phyloP scores from a whole-genome alignment of 306 rosid genomes.

The Gillenia trifoliata region DNA sequence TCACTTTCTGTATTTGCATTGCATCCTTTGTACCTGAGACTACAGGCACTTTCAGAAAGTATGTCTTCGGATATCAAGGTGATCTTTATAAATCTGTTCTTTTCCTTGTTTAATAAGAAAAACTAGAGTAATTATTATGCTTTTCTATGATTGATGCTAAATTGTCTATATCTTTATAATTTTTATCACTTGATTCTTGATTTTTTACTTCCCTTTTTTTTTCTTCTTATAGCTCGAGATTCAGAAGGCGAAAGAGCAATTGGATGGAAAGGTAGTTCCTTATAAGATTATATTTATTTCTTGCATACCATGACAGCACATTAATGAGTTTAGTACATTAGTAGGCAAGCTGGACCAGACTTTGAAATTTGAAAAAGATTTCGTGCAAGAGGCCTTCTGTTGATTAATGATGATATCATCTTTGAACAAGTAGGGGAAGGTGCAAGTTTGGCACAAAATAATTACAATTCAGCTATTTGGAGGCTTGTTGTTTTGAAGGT shows the following conservation, averaged over 20 bases:
- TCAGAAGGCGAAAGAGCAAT: constrained; percentile 59
- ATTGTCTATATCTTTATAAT: neutral
- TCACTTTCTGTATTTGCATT: constrained; percentile 92
- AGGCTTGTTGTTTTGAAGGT: neutral
- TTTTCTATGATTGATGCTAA: constrained; percentile 15
- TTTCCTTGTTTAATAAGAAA: constrained; percentile 5
- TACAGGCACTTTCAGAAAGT: constrained; percentile 77
- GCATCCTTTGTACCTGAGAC: constrained; percentile 92
- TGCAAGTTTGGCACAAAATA: neutral
- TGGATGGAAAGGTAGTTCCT: constrained; percentile 73
- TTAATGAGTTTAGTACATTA: neutral
- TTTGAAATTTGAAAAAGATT: neutral
- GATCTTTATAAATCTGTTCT: constrained; percentile 3
- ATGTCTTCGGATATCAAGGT: constrained; percentile 81
- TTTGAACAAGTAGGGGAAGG: neutral
- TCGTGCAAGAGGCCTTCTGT: neutral
- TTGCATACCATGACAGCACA: constrained; percentile 7
- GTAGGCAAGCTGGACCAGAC: neutral
- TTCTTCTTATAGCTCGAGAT: constrained; percentile 59
- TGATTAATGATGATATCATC: neutral
- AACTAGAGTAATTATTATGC: neutral
- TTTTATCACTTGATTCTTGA: neutral
- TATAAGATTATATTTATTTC: constrained; percentile 14
- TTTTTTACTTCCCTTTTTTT: neutral
- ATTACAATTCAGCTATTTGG: neutral